Conservation (phyloP, 2,329 filamentous ascomycete species). For the Xylariomycetidae sp. region DNA sequence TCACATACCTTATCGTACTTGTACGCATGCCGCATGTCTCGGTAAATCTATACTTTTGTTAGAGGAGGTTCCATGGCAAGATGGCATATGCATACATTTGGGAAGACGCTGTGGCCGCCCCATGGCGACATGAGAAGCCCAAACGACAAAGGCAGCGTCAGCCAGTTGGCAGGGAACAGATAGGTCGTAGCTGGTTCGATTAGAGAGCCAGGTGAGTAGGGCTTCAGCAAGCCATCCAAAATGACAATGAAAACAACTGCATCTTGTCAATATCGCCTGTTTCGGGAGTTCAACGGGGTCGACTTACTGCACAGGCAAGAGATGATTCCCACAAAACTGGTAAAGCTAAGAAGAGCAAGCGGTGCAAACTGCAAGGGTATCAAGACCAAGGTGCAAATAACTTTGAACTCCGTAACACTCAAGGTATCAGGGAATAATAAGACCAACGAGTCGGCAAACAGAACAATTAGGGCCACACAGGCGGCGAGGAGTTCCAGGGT, state of each 20-base stretch:
- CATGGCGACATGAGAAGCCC: slow-evolving; percentile 80
- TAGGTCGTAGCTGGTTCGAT: slow-evolving; percentile 74
- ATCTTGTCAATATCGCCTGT: no score
- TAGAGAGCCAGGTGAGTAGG: slow-evolving; percentile 74
- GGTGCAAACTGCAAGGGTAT: slow-evolving; percentile 82
- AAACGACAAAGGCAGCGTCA: slow-evolving; percentile 80
- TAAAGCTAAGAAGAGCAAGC: slow-evolving; percentile 78
- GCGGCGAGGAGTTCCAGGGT: slow-evolving; percentile 82
- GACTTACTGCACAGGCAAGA: slow-evolving; percentile 80
- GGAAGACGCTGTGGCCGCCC: slow-evolving; percentile 67
- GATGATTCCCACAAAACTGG: slow-evolving; percentile 87
- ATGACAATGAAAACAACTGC: slow-evolving; percentile 79
- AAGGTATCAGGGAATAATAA: slow-evolving; percentile 68
- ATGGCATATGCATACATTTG: slow-evolving; percentile 54
- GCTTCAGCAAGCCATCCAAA: slow-evolving; percentile 81
- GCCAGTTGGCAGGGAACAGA: slow-evolving; percentile 81
- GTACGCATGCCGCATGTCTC: slow-evolving; percentile 68
- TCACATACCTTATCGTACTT: slow-evolving; percentile 57
- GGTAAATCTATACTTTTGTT: slow-evolving; percentile 44
- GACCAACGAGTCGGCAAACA: slow-evolving; percentile 81
- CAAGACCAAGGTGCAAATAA: slow-evolving; percentile 73
- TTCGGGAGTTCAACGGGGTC: no score
- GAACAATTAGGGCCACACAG: slow-evolving; percentile 62
- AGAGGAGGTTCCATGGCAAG: no score
- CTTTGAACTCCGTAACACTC: slow-evolving; percentile 72